Conservation (phyloP, 768 basidiomycete genomes). For the Lyophyllum decastes region DNA sequence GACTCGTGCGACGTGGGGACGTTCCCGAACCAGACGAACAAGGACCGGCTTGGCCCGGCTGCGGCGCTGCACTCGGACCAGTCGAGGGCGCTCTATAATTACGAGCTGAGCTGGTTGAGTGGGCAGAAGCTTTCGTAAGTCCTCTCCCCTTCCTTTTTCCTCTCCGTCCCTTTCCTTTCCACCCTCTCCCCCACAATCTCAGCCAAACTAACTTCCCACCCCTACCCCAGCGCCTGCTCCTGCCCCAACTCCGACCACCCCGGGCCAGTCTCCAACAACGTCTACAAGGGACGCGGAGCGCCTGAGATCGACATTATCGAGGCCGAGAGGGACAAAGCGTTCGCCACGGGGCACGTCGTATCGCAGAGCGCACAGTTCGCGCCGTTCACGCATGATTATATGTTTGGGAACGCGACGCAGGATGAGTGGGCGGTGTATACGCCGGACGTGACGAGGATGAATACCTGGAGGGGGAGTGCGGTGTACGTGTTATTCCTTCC, state of each 20-base stretch:
- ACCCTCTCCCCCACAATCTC: background rate
- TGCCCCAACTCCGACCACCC: conserved; percentile 79
- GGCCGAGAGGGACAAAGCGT: conserved; percentile 63
- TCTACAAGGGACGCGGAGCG: conserved; percentile 60
- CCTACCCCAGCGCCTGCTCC: conserved; percentile 74
- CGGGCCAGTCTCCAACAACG: conserved; percentile 45
- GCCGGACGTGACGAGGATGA: conserved; percentile 31
- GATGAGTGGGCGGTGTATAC: conserved; percentile 36
- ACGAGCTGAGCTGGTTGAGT: conserved; percentile 68
- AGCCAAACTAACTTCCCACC: too few relatives aligned
- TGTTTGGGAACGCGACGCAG: conserved; percentile 32
- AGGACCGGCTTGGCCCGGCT: conserved; percentile 53
- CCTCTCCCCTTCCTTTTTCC: background rate
- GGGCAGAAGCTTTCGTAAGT: conserved; percentile 75
- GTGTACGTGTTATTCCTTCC: conserved; percentile 28
- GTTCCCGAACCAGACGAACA: conserved; percentile 66
- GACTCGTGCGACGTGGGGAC: conserved; percentile 77
- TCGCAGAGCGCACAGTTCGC: conserved; percentile 82
- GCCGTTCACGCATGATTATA: conserved; percentile 46
- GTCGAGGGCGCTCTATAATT: conserved; percentile 52
- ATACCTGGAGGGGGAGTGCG: conserved; percentile 52
- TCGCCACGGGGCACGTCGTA: conserved; percentile 48
- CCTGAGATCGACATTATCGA: conserved; percentile 87
- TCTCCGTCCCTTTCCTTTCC: background rate
- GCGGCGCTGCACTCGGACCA: conserved; percentile 58